phyloP scores from a whole-genome alignment of 805 yeast genomes.

The Lipomyces kockii region DNA sequence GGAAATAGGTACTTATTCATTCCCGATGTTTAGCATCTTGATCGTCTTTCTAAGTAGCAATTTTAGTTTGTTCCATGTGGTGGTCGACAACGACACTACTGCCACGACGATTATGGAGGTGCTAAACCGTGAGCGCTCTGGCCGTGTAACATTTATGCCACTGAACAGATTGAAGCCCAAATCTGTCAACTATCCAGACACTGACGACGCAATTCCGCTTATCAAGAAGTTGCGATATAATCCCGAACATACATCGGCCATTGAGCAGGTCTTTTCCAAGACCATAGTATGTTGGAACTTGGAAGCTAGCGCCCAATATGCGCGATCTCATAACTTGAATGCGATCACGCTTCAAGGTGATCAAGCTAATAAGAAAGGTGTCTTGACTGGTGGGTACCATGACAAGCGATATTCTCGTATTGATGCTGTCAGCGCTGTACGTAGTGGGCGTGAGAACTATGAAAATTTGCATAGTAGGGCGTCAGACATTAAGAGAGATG shows the following conservation, averaged over 20 bases:
- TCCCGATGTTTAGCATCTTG: not conserved
- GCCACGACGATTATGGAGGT: constrained; percentile 82
- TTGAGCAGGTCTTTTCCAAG: constrained; percentile 78
- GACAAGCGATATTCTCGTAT: constrained; percentile 70
- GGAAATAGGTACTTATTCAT: constrained; percentile 53
- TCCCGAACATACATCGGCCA: constrained; percentile 62
- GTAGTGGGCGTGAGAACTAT: constrained; percentile 57
- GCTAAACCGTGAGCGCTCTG: constrained; percentile 67
- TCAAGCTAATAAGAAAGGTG: constrained; percentile 80
- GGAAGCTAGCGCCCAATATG: constrained; percentile 67
- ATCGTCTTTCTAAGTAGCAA: not conserved
- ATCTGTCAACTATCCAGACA: constrained; percentile 60
- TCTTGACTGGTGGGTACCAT: constrained; percentile 84
- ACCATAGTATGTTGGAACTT: constrained; percentile 77
- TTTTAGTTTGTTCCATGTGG: constrained; percentile 76
- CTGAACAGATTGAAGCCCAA: constrained; percentile 64
- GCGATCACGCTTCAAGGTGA: constrained; percentile 95
- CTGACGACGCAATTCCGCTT: constrained; percentile 73
- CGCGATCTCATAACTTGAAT: constrained; percentile 62
- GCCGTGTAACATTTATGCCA: constrained; percentile 91
- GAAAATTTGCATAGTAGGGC: constrained; percentile 51
- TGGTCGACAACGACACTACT: constrained; percentile 84
- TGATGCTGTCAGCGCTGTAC: constrained; percentile 66
- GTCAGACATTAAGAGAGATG: constrained; percentile 46
- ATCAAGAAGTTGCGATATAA: constrained; percentile 72